Evolutionary conservation across 179 eudicot genomes (phyloP), one percentile per base, ranked within the genome.

Genomic region (Beta lomatogona): DNA sequence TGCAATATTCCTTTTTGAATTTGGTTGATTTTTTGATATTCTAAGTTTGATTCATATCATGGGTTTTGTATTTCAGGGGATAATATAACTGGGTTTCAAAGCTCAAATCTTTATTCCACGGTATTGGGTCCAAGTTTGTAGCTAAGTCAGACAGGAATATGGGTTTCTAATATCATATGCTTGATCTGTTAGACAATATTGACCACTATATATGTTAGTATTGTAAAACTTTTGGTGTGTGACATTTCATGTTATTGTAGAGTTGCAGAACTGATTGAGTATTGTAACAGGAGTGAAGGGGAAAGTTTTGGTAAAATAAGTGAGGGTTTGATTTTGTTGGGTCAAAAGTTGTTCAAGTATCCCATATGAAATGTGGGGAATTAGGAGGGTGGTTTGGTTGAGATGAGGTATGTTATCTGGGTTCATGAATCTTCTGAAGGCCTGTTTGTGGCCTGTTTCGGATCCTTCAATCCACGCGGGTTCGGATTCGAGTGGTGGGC

Each of bases 381-480:
- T 75, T 74, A 78, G 73, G 79, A 76, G 83, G 82, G 75, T 61
- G 77, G 83, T 83, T 82, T 86, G 88, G 87, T 80, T 88, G 89
- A 82, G 83, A 79, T 95, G 99, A 96, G 97, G 97, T 76, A 96
- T 96, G 99, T 86, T 91, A 80, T 86, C 98, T 64, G 93, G 88
- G 85, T 94, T 96, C 69, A 96, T 96, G 97, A 93, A 93, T 89
- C 85, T 94, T 83, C 84, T 96, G 79, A 90, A 88, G 93, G 92
- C 98, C 92, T 96, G 99, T 89, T 91, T 92, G 83, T 89, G 93
- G 92, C 97, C 95, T 58, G 86, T 83, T 82, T 87, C 94, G 74
- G 93, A 86, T 86, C 89, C 91, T 65, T 81, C 82, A 61, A 85
- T 86, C 69, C 92, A 88, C 52, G 64, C 88, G 44, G 91, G 94